Conservation (phyloP, 163 green algal genomes). For the Chloromonas sp. region DNA sequence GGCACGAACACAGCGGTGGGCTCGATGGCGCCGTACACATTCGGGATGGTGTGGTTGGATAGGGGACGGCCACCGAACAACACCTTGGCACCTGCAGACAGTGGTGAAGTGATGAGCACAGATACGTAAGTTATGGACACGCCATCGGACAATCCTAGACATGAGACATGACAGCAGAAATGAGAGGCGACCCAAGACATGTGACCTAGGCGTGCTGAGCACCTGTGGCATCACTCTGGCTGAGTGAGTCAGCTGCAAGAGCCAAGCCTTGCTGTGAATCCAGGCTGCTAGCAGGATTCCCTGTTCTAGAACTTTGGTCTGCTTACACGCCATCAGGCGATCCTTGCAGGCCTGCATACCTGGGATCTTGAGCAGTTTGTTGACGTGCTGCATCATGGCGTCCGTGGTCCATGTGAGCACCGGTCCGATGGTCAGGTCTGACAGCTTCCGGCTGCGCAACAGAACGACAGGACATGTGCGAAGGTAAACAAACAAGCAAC, state of each 20-base stretch:
- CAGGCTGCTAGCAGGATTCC: neutral
- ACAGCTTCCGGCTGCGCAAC: constrained; percentile 50
- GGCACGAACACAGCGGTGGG: constrained; percentile 95
- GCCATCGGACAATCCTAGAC: neutral
- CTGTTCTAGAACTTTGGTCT: neutral
- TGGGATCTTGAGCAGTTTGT: constrained; percentile 77
- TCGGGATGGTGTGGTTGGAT: constrained; percentile 80
- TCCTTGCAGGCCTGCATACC: constrained; percentile 30
- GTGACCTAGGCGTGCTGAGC: neutral
- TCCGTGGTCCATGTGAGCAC: constrained; percentile 87
- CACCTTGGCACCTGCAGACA: constrained; percentile 64
- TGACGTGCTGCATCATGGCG: constrained; percentile 74
- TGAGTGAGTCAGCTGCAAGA: neutral
- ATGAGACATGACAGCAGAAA: neutral
- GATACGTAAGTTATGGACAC: too few species aligned
- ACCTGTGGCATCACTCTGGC: neutral
- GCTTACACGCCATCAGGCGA: neutral
- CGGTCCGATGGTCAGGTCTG: constrained; percentile 86
- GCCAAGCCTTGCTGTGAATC: neutral
- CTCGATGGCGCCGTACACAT: constrained; percentile 84
- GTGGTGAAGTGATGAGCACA: too few species aligned
- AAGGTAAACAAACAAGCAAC: too few species aligned
- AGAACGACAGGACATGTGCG: constrained; percentile 13
- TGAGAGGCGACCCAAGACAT: too few species aligned
- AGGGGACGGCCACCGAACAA: constrained; percentile 86